Conservation (phyloP, 1,284 basidiomycete genomes). For the Irpex sp. region DNA sequence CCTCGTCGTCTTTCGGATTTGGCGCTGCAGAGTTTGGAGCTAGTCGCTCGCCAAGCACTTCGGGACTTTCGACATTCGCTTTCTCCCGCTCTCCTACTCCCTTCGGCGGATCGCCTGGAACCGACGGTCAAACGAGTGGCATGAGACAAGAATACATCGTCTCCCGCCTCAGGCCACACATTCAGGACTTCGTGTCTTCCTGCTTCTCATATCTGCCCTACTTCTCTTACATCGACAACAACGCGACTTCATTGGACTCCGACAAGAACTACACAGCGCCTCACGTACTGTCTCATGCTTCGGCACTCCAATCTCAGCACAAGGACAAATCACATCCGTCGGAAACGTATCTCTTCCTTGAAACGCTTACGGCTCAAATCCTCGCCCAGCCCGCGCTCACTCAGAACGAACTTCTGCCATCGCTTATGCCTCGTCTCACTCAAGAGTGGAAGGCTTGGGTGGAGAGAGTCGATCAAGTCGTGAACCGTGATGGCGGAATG, state of each 20-base stretch:
- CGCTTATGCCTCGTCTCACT: slow-evolving; percentile 55
- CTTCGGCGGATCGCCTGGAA: slow-evolving; percentile 40
- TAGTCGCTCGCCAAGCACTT: slow-evolving; percentile 14
- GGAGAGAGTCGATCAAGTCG: slow-evolving; percentile 58
- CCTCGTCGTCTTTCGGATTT: slow-evolving; percentile 23
- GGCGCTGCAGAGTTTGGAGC: slow-evolving; percentile 18
- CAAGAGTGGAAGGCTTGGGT: slow-evolving; percentile 79
- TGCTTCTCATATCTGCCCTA: slow-evolving; percentile 79
- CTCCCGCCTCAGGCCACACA: slow-evolving; percentile 68
- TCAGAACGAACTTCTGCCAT: slow-evolving; percentile 51
- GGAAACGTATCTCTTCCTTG: slow-evolving; percentile 70
- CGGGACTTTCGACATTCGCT: slow-evolving; percentile 9
- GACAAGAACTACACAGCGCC: slow-evolving; percentile 20
- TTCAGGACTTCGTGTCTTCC: slow-evolving; percentile 69
- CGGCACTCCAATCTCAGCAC: slow-evolving; percentile 42
- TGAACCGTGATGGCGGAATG: slow-evolving; percentile 75
- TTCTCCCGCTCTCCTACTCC: slow-evolving; percentile 33
- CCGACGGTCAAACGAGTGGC: slow-evolving; percentile 24
- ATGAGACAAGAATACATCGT: slow-evolving; percentile 79
- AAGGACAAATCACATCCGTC: slow-evolving; percentile 63
- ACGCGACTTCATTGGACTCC: slow-evolving; percentile 18
- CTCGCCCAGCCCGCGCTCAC: slow-evolving; percentile 63
- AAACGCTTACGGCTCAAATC: slow-evolving; percentile 63
- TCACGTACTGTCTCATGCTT: slow-evolving; percentile 31
- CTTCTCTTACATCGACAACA: slow-evolving; percentile 56